These are phyloP conservation scores for Fusarium burgessii DNA, from an alignment of 2,329 filamentous ascomycete species.

Conservation along the genomic window DNA sequence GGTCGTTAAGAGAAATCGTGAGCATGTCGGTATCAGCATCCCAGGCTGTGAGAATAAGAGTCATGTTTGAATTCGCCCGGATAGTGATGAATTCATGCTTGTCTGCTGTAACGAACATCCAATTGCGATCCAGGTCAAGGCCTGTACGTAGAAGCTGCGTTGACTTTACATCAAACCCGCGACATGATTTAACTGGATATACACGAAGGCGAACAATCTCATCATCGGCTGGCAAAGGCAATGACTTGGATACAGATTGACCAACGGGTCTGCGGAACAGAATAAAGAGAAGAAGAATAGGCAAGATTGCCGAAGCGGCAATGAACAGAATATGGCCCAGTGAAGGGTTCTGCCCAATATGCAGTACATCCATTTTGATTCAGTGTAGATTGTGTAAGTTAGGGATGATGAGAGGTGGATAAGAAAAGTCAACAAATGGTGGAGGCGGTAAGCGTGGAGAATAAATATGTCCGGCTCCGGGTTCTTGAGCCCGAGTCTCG, in stretches of 20 bases:
- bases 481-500: not conserved
- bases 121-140: constrained; percentile 71
- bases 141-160: constrained; percentile 66
- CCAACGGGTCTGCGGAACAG: constrained; percentile 2
- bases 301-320: not conserved
- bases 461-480: not conserved
- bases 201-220: constrained; percentile 59
- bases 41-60: constrained; percentile 60
- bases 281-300: constrained; percentile 16
- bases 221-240: constrained; percentile 30
- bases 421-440: constrained; percentile 1
- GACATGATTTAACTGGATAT: constrained; percentile 76
- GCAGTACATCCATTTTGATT: constrained; percentile 3
- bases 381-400: not conserved
- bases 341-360: not conserved
- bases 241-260: not conserved
- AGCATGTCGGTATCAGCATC: constrained; percentile 57
- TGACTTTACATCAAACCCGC: constrained; percentile 66
- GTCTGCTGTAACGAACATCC: constrained; percentile 72
- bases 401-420: not conserved
- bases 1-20: constrained; percentile 58
- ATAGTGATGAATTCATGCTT: constrained; percentile 71
- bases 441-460: constrained; percentile 9
- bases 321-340: constrained; percentile 5
- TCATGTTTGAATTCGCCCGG: constrained; percentile 70